Conservation (phyloP, 768 basidiomycete genomes). For the Tricholoma sp. region DNA sequence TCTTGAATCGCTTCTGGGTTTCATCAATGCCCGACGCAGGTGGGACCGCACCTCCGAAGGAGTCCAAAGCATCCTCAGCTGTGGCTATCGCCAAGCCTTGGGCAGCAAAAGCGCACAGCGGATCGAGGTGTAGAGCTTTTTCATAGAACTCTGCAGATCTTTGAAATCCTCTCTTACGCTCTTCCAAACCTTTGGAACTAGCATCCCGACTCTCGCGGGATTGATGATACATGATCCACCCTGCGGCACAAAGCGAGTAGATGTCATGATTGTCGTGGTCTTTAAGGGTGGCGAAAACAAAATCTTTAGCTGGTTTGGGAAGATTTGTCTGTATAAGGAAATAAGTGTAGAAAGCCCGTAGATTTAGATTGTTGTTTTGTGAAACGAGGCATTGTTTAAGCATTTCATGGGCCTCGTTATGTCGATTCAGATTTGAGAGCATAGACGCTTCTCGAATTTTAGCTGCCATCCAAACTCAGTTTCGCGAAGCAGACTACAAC, state of each 20-base stretch:
- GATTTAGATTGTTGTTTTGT: conserved; percentile 71
- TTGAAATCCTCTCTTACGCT: conserved; percentile 73
- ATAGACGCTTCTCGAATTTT: conserved; percentile 90
- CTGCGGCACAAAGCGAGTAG: conserved; percentile 87
- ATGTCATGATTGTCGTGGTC: conserved; percentile 84
- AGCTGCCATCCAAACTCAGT: conserved; percentile 42
- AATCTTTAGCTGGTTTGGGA: conserved; percentile 73
- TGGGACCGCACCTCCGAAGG: conserved; percentile 48
- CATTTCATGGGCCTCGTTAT: conserved; percentile 80
- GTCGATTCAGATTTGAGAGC: conserved; percentile 59
- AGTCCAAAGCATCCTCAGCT: conserved; percentile 85
- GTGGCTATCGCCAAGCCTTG: conserved; percentile 93
- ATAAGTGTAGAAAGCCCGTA: conserved; percentile 90
- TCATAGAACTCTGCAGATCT: conserved; percentile 89
- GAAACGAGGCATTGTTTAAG: conserved; percentile 86
- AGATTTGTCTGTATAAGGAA: conserved; percentile 81
- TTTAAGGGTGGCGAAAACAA: conserved; percentile 85
- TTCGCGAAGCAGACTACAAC: not conserved
- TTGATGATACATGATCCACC: conserved; percentile 80
- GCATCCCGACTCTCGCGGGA: conserved; percentile 79
- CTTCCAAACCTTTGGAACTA: conserved; percentile 51
- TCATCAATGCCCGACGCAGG: conserved; percentile 54
- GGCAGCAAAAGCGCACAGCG: conserved; percentile 86
- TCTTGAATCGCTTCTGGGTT: conserved; percentile 55
- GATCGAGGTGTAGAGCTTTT: conserved; percentile 81